Percentiles rank a stretch among this genome's conserved stretches.
phyloP scores from a whole-genome alignment of 345 rosid genomes.

The Psidium friedrichsthalianum region DNA sequence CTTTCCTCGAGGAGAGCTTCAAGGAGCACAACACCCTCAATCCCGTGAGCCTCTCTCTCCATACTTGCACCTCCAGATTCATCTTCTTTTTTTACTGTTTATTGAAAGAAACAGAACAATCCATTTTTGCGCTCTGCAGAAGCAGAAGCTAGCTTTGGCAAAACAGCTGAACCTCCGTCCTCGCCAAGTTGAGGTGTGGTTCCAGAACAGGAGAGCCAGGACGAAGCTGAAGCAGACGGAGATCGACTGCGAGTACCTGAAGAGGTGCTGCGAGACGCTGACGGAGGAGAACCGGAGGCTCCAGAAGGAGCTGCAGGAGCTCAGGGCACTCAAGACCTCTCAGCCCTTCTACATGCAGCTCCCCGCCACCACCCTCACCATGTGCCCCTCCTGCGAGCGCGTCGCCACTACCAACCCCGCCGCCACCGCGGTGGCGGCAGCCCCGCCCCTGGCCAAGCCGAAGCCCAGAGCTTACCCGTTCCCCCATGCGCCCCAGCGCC shows the following conservation, averaged over 20 bases:
- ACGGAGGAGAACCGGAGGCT: conserved; percentile 91
- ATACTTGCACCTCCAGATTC: conserved; percentile 9
- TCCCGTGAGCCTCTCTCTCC: conserved; percentile 41
- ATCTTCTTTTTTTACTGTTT: not conserved
- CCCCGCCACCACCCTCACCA: conserved; percentile 98
- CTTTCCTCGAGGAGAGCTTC: conserved; percentile 94
- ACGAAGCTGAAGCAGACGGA: conserved; percentile 99
- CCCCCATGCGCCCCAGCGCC: not conserved
- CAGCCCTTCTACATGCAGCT: conserved; percentile 91
- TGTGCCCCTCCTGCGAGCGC: conserved; percentile 99
- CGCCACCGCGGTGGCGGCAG: not conserved
- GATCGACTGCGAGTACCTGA: conserved; percentile 92
- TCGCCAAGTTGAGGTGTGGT: conserved; percentile 98
- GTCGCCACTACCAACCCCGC: conserved; percentile 54
- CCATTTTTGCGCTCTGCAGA: conserved; percentile 24
- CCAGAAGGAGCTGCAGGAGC: conserved; percentile 79
- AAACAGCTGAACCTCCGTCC: conserved; percentile 93
- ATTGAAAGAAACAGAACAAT: not conserved
- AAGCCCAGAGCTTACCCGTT: conserved; percentile 21
- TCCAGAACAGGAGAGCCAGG: conserved; percentile 97
- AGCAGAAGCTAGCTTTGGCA: conserved; percentile 84
- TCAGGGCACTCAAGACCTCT: conserved; percentile 75
- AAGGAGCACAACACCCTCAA: conserved; percentile 93
- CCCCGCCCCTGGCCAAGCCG: conserved; percentile 1
- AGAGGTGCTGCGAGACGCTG: conserved; percentile 88